Percentiles rank a stretch among this genome's conserved stretches.
Evolutionary conservation across 1,139 yeast species (phyloP).

Genomic region (Debaryomyces psychrophilus): DNA sequence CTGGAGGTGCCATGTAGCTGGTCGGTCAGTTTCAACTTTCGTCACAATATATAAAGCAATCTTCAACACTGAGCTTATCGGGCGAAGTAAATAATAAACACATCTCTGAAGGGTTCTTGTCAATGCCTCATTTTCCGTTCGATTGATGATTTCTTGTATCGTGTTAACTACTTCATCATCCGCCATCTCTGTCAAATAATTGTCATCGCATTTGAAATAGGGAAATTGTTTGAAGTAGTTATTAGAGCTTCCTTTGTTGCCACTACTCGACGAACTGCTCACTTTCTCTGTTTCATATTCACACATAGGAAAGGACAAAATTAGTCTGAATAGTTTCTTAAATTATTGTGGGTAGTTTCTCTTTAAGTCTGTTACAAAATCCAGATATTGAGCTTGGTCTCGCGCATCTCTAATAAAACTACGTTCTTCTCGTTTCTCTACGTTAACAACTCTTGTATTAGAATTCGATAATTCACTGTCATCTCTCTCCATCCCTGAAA

Average conservation of each 20-base stretch:
- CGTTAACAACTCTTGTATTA: neutral
- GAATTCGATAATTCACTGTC: neutral
- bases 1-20: neutral
- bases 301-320: slow-evolving; percentile 2
- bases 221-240: neutral
- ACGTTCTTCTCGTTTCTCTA: neutral
- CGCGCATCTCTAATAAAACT: neutral
- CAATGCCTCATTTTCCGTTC: neutral
- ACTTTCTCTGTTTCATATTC: neutral
- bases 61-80: neutral
- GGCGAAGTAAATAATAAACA: neutral
- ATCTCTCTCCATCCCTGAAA: neutral
- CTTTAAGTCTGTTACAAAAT: neutral
- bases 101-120: neutral
- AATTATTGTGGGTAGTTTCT: neutral
- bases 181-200: neutral
- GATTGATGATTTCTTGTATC: neutral
- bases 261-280: neutral
- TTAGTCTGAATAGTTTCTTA: neutral
- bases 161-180: neutral
- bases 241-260: neutral
- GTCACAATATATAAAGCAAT: neutral
- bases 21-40: neutral
- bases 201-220: neutral
- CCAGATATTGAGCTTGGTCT: neutral